phyloP scores from a whole-genome alignment of 2,329 filamentous ascomycete genomes.

The Ilyonectria sp. region DNA sequence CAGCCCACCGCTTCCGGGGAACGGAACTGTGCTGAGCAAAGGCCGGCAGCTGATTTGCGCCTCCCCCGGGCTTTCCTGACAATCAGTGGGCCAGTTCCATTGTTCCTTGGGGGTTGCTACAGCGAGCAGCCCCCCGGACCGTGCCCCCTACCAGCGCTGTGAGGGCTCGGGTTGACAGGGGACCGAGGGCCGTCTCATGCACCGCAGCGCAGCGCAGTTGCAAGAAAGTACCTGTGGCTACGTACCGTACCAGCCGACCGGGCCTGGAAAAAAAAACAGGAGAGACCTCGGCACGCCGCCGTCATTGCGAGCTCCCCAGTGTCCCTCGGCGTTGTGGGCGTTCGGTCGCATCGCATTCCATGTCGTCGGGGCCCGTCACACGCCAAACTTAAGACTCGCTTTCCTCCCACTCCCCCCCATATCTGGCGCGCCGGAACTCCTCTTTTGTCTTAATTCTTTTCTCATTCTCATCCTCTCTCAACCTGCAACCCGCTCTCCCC shows the following conservation, averaged over 20 bases:
- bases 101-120: not conserved
- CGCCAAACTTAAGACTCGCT: constrained; percentile 45
- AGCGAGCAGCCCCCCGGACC: not conserved
- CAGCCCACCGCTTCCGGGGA: constrained; percentile 39
- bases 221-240: constrained; percentile 3
- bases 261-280: too few relatives aligned
- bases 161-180: not conserved
- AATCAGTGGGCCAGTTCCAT: constrained; percentile 15
- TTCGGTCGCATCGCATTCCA: constrained; percentile 37
- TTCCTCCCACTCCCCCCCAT: constrained; percentile 21
- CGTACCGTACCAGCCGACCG: too few relatives aligned
- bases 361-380: constrained; percentile 20
- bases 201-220: not conserved
- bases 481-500: not conserved
- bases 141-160: not conserved
- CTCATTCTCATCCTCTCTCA: constrained; percentile 17
- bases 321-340: constrained; percentile 48
- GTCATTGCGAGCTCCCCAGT: constrained; percentile 22
- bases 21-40: constrained; percentile 48
- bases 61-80: constrained; percentile 13
- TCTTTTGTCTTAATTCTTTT: constrained; percentile 32
- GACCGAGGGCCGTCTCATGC: not conserved
- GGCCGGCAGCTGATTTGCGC: constrained; percentile 47
- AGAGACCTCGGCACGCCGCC: constrained; percentile 41
- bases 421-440: constrained; percentile 16